A percentile compares a stretch with the other conserved stretches of the same genome.
These are phyloP conservation scores for Trametes cingulata DNA, from an alignment of 768 basidiomycete species.

Conservation along the genomic window DNA sequence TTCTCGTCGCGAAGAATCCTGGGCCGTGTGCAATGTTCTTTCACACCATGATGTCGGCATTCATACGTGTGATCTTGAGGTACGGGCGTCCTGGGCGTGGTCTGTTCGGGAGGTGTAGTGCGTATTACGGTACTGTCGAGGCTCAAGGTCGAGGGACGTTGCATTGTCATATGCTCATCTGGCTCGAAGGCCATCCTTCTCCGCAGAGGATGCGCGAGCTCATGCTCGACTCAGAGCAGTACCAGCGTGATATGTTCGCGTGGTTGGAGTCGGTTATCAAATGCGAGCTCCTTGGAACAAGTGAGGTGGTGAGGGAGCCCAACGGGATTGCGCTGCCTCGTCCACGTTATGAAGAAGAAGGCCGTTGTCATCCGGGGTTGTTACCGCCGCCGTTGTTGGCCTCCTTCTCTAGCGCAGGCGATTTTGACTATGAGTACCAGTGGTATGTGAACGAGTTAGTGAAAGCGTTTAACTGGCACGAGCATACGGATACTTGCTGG, in stretches of 20 bases:
- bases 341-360: too few species aligned
- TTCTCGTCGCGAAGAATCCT: neutral
- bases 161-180: conserved; percentile 36
- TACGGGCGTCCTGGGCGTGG: neutral
- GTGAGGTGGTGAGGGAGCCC: neutral
- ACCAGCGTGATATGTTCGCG: neutral
- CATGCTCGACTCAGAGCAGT: neutral
- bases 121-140: conserved; percentile 31
- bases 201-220: conserved; percentile 23
- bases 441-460: too few species aligned
- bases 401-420: too few species aligned
- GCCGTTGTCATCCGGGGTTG: too few species aligned
- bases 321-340: too few species aligned
- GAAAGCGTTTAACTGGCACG: too few species aligned
- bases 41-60: neutral
- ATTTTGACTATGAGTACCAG: too few species aligned
- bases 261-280: neutral
- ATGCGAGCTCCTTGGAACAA: neutral
- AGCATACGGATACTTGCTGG: too few species aligned
- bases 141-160: conserved; percentile 32
- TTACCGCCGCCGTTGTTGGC: too few species aligned
- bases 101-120: conserved; percentile 19
- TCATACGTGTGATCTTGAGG: neutral
- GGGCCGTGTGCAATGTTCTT: neutral
- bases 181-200: conserved; percentile 29